Evolutionary conservation across 106 monocot species (phyloP), one percentile per base, ranked within the genome.

Genomic region (Acorus gramineus): DNA sequence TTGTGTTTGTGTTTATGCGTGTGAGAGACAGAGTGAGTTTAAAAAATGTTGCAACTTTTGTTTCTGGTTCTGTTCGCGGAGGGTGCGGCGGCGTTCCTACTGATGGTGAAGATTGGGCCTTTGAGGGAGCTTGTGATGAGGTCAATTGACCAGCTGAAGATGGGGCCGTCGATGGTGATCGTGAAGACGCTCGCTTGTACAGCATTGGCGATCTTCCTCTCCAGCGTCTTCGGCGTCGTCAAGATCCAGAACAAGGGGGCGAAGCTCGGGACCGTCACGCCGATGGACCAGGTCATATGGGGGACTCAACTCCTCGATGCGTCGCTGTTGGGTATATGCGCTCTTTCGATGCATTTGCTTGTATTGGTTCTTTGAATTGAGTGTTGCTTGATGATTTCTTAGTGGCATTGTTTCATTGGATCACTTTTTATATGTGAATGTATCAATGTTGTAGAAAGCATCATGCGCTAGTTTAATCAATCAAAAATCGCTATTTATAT

Each of bases 261-360:
- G 14, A 89, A 90, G 79, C 89, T 95, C 59, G 94, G 94, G 49
- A 90, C 89, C 43, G 80, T 95, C 68, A 90, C 85, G 62, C 91
- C 91, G 3, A 92, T 86, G 91, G 91, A 92, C 59, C 90, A 92
- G 68, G 91, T 92, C 51, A 57, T 95, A 4, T 94, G 94, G 94
- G 79, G 94, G 65, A 95, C 86, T 56, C 90, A 95, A 70, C 86
- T 95, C 45, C 90, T 95, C 8, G 94, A 95, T 59, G 84, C 94
- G 14, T 86, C 90, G 44, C 86, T 95, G 52, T 86, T 84, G 47
- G 94, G 94, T 95, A 83, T 28, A 28, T 28, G 28, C 42, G 64
- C 53, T 13, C 7, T 59, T 43, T 10, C 13, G 47, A 13, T 44
- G 45, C 13, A 42, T 10, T 3, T 49, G 28, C 14, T 65, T 45